Conservation (phyloP, 371 early-diverging fungal genomes). For the Chytridium lagenaria region DNA sequence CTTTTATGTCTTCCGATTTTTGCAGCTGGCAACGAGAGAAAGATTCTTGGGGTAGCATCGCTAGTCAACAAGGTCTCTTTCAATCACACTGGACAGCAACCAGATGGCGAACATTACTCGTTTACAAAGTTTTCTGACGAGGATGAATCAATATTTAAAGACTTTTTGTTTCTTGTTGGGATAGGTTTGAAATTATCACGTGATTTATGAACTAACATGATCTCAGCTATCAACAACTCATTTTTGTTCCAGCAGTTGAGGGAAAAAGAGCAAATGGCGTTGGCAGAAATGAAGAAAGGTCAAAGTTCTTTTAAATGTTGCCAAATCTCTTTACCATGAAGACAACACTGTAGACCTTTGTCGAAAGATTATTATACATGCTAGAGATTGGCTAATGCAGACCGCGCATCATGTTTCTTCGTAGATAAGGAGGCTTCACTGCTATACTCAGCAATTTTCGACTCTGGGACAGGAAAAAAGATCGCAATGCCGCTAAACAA, state of each 20-base stretch:
- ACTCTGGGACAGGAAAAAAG: constrained; percentile 24
- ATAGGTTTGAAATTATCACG: constrained; percentile 18
- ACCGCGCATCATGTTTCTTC: constrained; percentile 33
- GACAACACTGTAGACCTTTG: constrained; percentile 24
- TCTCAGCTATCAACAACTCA: constrained; percentile 36
- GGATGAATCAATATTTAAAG: constrained; percentile 26
- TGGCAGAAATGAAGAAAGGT: constrained; percentile 31
- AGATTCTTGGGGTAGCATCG: constrained; percentile 38
- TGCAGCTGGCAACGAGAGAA: constrained; percentile 19
- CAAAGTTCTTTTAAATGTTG: constrained; percentile 36
- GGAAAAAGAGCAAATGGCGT: constrained; percentile 24
- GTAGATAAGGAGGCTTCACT: constrained; percentile 34
- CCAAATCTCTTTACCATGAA: constrained; percentile 28
- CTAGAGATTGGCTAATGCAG: constrained; percentile 35
- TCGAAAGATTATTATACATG: constrained; percentile 31
- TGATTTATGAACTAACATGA: constrained; percentile 3
- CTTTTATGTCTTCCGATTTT: constrained; percentile 44
- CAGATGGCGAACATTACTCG: not conserved
- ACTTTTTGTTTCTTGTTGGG: constrained; percentile 29
- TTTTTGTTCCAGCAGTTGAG: constrained; percentile 27
- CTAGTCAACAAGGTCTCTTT: constrained; percentile 43
- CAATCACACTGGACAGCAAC: not conserved
- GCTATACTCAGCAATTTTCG: constrained; percentile 40
- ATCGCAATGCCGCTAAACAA: constrained; percentile 28
- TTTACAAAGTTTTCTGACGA: constrained; percentile 22